Base-by-base conservation (phyloP, 129 eudicot species). In the Lonicera japonica region DNA sequence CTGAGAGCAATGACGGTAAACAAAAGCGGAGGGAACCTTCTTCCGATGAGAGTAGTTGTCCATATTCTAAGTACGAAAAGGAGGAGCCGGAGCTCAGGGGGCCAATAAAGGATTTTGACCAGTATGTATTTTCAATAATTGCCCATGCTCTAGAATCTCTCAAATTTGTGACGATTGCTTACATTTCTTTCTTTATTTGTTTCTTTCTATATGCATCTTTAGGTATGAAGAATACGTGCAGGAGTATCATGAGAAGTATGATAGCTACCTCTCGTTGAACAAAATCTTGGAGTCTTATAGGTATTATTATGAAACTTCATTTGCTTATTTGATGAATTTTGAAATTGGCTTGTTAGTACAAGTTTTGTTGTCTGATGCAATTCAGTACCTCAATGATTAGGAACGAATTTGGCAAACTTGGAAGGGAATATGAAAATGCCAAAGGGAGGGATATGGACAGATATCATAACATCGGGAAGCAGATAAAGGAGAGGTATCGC, bases 191-290 rank as follows among this genome's bases (percentile, higher is more conserved):
- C 1, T 54, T 19, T 22, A 21, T 63, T 7, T 66, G 21, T 53
- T 64, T 68, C 52, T 57, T 77, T 24, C 29, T 54, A 51, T 56
- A 19, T 75, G 63, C 25, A 47, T 73, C 69, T 78, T 60, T 70
- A 94, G 99, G 85, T 94, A 88, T 56, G 69, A 79, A 60, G 96
- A 80, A 50, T 94, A 88, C 66, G 89, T 88, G 70, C 82, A 77
- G 70, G 99, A 94, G 75, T 94, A 80, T 76, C 77, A 60, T 56
- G 96, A 94, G 82, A 94, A 94, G 80, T 83, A 88, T 75, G 94
- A 81, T 46, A 57, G 69, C 72, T 94, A 94, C 76, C 29, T 73
- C 50, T 73, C 87, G 5, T 22, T 94, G 73, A 88, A 83, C 82
- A 83, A 77, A 73, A 66, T 72, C 67, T 67, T 94, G 66, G 94